Base-by-base conservation (phyloP, 2,329 filamentous ascomycete species). In the Talaromyces marneffei region DNA sequence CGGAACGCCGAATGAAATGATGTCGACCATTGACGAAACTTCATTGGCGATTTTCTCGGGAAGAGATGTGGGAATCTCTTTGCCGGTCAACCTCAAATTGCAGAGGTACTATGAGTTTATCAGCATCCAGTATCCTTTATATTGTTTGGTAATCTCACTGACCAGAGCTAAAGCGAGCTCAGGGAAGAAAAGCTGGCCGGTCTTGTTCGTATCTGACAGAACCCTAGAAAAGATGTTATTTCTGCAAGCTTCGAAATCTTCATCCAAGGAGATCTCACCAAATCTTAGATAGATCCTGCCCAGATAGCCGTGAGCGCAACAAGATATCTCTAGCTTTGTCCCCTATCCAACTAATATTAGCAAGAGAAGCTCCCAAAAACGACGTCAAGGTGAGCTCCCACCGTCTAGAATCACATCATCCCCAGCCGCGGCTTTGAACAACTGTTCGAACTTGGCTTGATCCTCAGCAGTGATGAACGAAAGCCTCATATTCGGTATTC, bases 21-120 rank as follows among this genome's bases (percentile, higher is more conserved):
- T 99, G 72, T 99, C 94, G 42, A 99, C 94, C 92, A 99, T 97
- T 77, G 94, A 96, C 3, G 93, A 97, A 18, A 99, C 94, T 75
- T 99, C 94, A 70, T 99, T 99, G 79, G 87, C 89, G 66, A 99
- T 87, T 62, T 86, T 88, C 33, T 97, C 92, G 0, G 94, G 94
- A 9, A 99, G 81, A 5, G 72, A 75, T 1, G 82, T 71, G 0
- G 94, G 94, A 25, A 99, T 77, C 0, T 87, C 81, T 76, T 96
- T 96, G 62, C 92, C 91, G 0, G 91, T 94, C 62, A 97, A 81
- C 74, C 89, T 94, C 67, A 99, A 73, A 72, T 97, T 99, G 81
- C 94, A 99, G 33, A 99, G 85, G 70, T 99, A 99, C 52, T 55
- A 29, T 39, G 6, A 25, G n/a, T 9, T 37, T n/a, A 33, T 55